These are phyloP conservation scores for Paracoccidioides lutzii DNA, from an alignment of 2,329 filamentous ascomycete species.

Conservation along the genomic window DNA sequence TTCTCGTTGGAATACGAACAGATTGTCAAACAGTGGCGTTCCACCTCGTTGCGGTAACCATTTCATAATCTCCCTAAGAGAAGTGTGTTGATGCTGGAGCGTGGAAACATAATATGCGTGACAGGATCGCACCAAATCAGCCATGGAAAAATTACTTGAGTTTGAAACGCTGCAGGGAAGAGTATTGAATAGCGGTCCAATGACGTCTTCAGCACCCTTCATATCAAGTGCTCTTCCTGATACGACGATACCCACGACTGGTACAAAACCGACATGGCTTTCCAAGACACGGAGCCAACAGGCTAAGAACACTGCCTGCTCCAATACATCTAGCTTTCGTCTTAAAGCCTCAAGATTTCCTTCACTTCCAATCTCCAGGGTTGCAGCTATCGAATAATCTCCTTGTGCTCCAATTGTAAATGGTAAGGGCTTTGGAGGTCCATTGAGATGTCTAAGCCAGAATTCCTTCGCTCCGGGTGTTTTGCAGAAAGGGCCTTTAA, in stretches of 20 bases:
- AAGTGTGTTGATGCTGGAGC: slow-evolving; percentile 63
- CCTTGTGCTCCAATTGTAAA: slow-evolving; percentile 12
- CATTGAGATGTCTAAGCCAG: slow-evolving; percentile 50
- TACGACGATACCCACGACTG: slow-evolving; percentile 59
- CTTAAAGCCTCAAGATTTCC: slow-evolving; percentile 40
- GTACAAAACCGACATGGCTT: slow-evolving; percentile 33
- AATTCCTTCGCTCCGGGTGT: slow-evolving; percentile 44
- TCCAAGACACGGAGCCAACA: slow-evolving; percentile 56
- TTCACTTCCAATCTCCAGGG: slow-evolving; percentile 23
- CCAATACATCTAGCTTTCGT: slow-evolving; percentile 53
- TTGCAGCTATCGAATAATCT: slow-evolving; percentile 12
- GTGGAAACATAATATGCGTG: slow-evolving; percentile 58
- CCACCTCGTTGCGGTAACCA: slow-evolving; percentile 50
- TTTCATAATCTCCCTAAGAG: slow-evolving; percentile 67
- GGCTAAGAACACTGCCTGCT: slow-evolving; percentile 67
- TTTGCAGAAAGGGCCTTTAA: slow-evolving; percentile 52
- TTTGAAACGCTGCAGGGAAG: slow-evolving; percentile 53
- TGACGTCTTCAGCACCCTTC: slow-evolving; percentile 49
- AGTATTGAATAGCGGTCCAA: slow-evolving; percentile 85
- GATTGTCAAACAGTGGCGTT: slow-evolving; percentile 56
- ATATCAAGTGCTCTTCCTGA: slow-evolving; percentile 65
- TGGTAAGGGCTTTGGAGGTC: slow-evolving; percentile 20
- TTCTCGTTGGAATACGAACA: slow-evolving; percentile 68
- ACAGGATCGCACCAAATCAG: slow-evolving; percentile 47
- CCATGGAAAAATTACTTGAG: slow-evolving; percentile 41